Evolutionary conservation across 495 filamentous ascomycete species (phyloP).

Genomic region (Paragyromitra xinjiangensis): DNA sequence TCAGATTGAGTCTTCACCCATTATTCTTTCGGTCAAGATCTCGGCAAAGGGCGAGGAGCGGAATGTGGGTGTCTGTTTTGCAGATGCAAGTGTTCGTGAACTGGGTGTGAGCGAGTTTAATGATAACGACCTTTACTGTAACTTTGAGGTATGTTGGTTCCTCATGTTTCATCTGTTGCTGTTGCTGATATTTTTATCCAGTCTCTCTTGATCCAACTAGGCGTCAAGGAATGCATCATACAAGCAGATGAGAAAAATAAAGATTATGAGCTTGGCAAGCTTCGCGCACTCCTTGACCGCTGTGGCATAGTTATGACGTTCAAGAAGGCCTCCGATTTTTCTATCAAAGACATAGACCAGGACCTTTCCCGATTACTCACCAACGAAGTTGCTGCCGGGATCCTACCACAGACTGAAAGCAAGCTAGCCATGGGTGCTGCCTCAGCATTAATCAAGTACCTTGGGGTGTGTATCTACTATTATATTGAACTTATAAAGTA

Average conservation of each 20-base stretch:
- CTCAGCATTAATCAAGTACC: conserved; percentile 91
- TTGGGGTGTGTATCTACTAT: conserved; percentile 66
- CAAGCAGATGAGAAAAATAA: conserved; percentile 79
- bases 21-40: conserved; percentile 94
- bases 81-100: conserved; percentile 95
- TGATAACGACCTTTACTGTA: conserved; percentile 98
- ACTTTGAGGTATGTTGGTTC: conserved; percentile 71
- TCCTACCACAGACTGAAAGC: conserved; percentile 87
- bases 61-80: conserved; percentile 94
- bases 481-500: background rate
- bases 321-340: conserved; percentile 78
- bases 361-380: conserved; percentile 86
- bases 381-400: conserved; percentile 79
- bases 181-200: conserved; percentile 32
- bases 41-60: conserved; percentile 84
- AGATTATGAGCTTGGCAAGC: conserved; percentile 88
- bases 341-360: conserved; percentile 92
- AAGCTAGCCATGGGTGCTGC: conserved; percentile 98
- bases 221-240: conserved; percentile 91
- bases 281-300: conserved; percentile 85
- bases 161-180: background rate
- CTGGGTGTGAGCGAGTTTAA: conserved; percentile 96
- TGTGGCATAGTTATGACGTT: conserved; percentile 91
- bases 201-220: conserved; percentile 92
- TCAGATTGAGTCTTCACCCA: conserved; percentile 85